Percentiles rank a stretch among this genome's conserved stretches.
phyloP scores from a whole-genome alignment of 2,329 filamentous ascomycete genomes.

The Tolypocladium endophyticum region DNA sequence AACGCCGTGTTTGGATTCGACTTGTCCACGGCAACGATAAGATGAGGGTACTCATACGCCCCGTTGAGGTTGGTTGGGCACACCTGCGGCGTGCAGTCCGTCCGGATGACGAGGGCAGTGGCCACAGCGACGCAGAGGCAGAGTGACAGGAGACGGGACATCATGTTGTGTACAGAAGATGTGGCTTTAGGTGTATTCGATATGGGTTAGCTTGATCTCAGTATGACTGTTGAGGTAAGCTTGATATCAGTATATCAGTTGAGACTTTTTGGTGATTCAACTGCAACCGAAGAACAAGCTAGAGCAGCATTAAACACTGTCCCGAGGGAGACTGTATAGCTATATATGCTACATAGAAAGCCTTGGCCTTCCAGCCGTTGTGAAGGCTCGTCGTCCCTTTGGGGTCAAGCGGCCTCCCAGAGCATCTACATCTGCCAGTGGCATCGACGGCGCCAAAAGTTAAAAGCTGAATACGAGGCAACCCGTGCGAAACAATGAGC shows the following conservation, averaged over 20 bases:
- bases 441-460: not conserved
- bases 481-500: not conserved
- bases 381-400: not conserved
- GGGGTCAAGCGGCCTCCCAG: not conserved
- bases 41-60: constrained; percentile 45
- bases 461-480: not conserved
- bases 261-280: not conserved
- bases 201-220: not conserved
- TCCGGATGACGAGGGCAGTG: constrained; percentile 7
- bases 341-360: not conserved
- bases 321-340: not conserved
- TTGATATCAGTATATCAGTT: not conserved
- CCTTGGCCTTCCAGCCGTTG: not conserved
- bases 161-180: not conserved
- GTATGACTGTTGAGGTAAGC: not conserved
- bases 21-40: constrained; percentile 51
- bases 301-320: not conserved
- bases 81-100: constrained; percentile 8
- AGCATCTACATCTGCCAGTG: not conserved
- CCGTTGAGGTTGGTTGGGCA: constrained; percentile 35
- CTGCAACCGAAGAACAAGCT: too few relatives aligned
- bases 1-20: constrained; percentile 36
- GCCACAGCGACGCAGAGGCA: constrained; percentile 4
- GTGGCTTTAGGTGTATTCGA: too few relatives aligned
- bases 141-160: not conserved